Base-by-base conservation (phyloP, 495 filamentous ascomycete genomes). In the Penicillium antarcticum region DNA sequence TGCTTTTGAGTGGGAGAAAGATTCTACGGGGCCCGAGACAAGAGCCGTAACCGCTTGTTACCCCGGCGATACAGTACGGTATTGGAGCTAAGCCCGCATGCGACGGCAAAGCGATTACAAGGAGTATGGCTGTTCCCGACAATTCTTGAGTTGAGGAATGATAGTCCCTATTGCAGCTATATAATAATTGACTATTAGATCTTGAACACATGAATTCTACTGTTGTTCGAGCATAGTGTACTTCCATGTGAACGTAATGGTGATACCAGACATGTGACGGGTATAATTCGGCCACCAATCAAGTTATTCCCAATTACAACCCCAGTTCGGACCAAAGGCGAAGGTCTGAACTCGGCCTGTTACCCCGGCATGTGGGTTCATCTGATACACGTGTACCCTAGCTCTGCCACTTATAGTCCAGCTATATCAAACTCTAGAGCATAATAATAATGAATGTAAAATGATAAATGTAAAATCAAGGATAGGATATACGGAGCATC, bases 31-130 rank as follows among this genome's bases (percentile, higher is more conserved):
- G 65, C 62, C 65, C 58, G 62, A 38, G 47, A 40, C 18, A 66
- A 65, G 53, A 66, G 58, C 69, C 68, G 69, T 77, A 74, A 74
- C 63, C 73, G 67, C 72, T 29, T 66, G 62, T 63, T 65, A 65
- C 62, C 62, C 47, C 33, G 51, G 62, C 59, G 59, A 62, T 65
- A 62, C 59, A 47, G 55, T 71, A 76, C 68, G 53, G 62, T 66
- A 74, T 65, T 60, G 66, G 51, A 51, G 49, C 48, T 53, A 42
- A 52, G 48, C 44, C 60, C 53, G 56, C 49, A 62, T 67, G 55
- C 66, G 53, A 62, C 56, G 60, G 21, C 19, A 48, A 51, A 45
- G 8, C 6, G 26, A 29, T 9, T 29, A 29, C 26, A 29, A 5
- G 7, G 5, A 29, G 26, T 29, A 29, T 29, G 5, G 36, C 37